Evolutionary conservation across 176 grass and related monocot species (phyloP).

Genomic region (Saccharum spontaneum): DNA sequence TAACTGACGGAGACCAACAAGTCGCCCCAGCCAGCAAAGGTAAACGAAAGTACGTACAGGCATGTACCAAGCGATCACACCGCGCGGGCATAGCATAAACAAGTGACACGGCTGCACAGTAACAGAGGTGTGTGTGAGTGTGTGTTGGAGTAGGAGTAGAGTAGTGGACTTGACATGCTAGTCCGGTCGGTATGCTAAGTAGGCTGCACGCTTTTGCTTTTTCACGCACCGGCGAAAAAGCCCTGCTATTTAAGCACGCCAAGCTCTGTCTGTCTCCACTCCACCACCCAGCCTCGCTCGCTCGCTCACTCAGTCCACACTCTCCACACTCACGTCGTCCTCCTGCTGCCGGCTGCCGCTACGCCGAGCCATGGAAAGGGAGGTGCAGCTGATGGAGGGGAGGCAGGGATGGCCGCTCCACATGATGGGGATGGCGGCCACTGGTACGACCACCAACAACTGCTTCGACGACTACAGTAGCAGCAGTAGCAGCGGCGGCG

Average conservation of each 20-base stretch:
- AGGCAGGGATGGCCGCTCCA: slow-evolving; percentile 47
- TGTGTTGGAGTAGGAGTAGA: too few species aligned
- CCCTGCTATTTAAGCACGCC: slow-evolving; percentile 71
- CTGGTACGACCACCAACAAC: background rate
- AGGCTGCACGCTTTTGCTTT: slow-evolving; percentile 33
- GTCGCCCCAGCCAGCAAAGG: background rate
- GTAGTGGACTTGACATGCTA: too few species aligned
- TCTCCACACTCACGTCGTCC: background rate
- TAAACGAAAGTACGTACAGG: background rate
- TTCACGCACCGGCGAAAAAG: slow-evolving; percentile 34
- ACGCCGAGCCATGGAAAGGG: slow-evolving; percentile 30
- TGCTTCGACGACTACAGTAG: slow-evolving; percentile 16
- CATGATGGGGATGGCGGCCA: slow-evolving; percentile 4
- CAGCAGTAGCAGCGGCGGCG: background rate
- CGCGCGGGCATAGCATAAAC: background rate
- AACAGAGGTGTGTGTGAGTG: background rate
- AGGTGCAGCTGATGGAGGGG: slow-evolving; percentile 47
- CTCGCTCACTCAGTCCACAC: too few species aligned
- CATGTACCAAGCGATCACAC: background rate
- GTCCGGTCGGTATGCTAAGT: background rate
- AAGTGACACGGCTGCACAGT: background rate
- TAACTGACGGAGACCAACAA: slow-evolving; percentile 45
- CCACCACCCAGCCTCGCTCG: background rate
- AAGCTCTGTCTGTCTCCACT: background rate
- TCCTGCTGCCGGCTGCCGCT: background rate